Evolutionary conservation across 148 eudicot species (phyloP).

Genomic region (Camellia lanceoleosa): DNA sequence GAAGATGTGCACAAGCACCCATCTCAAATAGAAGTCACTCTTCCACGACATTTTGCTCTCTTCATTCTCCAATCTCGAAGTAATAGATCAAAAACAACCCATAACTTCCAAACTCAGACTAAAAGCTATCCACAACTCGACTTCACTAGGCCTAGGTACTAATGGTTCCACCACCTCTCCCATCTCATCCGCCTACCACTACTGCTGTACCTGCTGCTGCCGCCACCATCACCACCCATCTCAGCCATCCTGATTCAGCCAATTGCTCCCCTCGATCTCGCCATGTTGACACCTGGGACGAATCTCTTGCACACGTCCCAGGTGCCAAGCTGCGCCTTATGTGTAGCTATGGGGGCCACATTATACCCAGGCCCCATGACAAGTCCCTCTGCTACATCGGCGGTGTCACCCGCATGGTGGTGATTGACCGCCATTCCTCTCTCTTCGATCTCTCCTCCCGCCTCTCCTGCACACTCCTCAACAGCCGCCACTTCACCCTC

Average conservation of each 20-base stretch:
- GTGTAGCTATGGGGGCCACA: constrained; percentile 92
- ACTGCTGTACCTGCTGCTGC: constrained; percentile 1
- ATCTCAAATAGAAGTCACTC: neutral
- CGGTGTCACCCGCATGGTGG: constrained; percentile 77
- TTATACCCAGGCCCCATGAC: constrained; percentile 78
- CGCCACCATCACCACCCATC: constrained; percentile 10
- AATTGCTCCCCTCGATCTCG: constrained; percentile 43
- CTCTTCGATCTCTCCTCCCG: constrained; percentile 42
- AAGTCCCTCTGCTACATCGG: constrained; percentile 73
- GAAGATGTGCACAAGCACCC: no score
- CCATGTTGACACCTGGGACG: constrained; percentile 42
- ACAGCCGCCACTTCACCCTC: constrained; percentile 49
- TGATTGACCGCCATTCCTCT: constrained; percentile 47
- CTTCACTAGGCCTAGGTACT: neutral
- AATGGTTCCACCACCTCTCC: constrained; percentile 44
- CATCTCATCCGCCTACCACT: constrained; percentile 20
- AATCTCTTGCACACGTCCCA: constrained; percentile 50
- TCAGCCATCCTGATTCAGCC: constrained; percentile 28
- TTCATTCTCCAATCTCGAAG: neutral
- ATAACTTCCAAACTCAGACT: neutral
- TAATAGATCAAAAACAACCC: no score
- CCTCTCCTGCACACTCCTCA: constrained; percentile 54
- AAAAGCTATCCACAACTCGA: neutral
- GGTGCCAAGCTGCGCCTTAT: constrained; percentile 70
- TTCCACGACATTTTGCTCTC: neutral